phyloP scores from a whole-genome alignment of 768 basidiomycete species.

The Floccularia luteovirens region DNA sequence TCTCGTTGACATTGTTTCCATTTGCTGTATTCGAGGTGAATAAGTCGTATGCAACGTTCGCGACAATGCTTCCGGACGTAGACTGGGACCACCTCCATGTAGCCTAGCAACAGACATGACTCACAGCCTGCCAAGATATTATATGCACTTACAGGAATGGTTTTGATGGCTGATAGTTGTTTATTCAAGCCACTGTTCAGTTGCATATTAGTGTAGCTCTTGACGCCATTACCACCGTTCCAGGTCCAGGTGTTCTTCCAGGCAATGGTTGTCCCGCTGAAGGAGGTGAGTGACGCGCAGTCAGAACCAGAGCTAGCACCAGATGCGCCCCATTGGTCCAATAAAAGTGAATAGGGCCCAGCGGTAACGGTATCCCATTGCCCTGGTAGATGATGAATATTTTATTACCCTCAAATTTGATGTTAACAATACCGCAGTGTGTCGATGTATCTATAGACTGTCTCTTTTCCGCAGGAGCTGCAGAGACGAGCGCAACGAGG shows the following conservation, averaged over 20 bases:
- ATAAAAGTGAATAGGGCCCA: slow-evolving; percentile 38
- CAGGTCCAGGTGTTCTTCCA: slow-evolving; percentile 53
- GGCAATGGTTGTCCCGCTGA: slow-evolving; percentile 30
- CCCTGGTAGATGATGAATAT: slow-evolving; percentile 27
- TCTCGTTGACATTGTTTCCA: slow-evolving; percentile 38
- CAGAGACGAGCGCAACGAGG: slow-evolving; percentile 19
- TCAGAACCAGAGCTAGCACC: slow-evolving; percentile 40
- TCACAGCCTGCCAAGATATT: background rate
- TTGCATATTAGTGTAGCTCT: slow-evolving; percentile 56
- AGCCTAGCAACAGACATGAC: slow-evolving; percentile 22
- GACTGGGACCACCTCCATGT: slow-evolving; percentile 51
- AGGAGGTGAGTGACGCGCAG: slow-evolving; percentile 37
- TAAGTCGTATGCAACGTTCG: slow-evolving; percentile 55
- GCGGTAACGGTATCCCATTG: slow-evolving; percentile 43
- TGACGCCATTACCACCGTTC: slow-evolving; percentile 43
- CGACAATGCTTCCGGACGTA: slow-evolving; percentile 31
- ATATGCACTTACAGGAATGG: slow-evolving; percentile 40
- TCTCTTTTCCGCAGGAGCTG: slow-evolving; percentile 22
- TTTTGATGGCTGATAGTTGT: slow-evolving; percentile 43
- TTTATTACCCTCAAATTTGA: background rate
- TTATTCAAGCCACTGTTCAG: slow-evolving; percentile 42
- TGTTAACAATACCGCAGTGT: slow-evolving; percentile 24
- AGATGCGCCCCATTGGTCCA: slow-evolving; percentile 38
- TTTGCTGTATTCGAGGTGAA: slow-evolving; percentile 49
- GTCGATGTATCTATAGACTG: slow-evolving; percentile 25